These are phyloP conservation scores for Volvariella surrecta DNA, from an alignment of 1,284 basidiomycete genomes.

Conservation along the genomic window DNA sequence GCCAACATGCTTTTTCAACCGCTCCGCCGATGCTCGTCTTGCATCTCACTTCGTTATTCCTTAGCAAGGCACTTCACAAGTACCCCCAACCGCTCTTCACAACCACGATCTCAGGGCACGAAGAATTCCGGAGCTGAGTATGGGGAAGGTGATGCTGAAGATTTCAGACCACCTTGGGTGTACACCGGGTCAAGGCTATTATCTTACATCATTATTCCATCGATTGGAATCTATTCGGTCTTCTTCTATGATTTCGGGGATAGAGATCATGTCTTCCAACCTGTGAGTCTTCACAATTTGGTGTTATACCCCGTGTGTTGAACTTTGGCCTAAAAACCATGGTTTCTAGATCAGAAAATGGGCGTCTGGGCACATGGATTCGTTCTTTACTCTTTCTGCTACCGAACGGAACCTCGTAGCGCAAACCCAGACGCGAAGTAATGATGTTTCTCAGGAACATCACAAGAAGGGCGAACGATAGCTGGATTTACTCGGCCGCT, in stretches of 20 bases:
- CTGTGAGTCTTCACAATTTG: slow-evolving; percentile 31
- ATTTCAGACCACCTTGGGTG: slow-evolving; percentile 51
- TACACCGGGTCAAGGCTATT: slow-evolving; percentile 37
- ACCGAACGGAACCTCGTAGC: slow-evolving; percentile 31
- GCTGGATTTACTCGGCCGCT: no score
- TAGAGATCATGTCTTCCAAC: slow-evolving; percentile 60
- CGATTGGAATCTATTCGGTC: slow-evolving; percentile 42
- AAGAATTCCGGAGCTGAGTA: no score
- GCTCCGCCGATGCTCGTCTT: no score
- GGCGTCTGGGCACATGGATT: slow-evolving; percentile 29
- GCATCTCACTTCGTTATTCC: no score
- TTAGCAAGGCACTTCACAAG: no score
- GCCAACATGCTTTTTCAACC: no score
- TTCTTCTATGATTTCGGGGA: slow-evolving; percentile 63
- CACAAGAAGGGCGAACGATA: no score
- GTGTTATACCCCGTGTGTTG: neutral
- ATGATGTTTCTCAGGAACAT: no score
- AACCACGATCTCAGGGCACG: no score
- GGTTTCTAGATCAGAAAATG: slow-evolving; percentile 39
- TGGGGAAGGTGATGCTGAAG: slow-evolving; percentile 14
- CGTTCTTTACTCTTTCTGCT: slow-evolving; percentile 40
- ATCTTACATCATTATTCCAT: slow-evolving; percentile 40
- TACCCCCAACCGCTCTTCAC: no score
- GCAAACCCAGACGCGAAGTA: no score
- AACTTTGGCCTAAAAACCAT: neutral